Base-by-base conservation (phyloP, 2,329 filamentous ascomycete species). In the Fusarium algeriense region DNA sequence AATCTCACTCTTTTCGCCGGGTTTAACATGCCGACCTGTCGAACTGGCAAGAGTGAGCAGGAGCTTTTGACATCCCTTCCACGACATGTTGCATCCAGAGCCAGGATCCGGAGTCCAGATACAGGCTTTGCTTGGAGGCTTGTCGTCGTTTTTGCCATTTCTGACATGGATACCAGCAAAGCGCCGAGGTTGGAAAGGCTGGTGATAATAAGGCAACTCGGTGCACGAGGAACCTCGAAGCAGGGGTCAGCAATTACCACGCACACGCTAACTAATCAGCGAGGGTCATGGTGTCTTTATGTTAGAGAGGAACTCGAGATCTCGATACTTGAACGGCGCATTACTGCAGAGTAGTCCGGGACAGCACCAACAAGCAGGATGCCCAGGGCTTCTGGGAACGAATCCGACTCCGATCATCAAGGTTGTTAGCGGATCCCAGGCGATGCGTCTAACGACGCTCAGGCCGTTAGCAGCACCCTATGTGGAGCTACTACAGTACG, bases 401-500 rank as follows among this genome's bases (percentile, higher is more conserved):
- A 62, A 37, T 35, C 50, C 60, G 35, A 40, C 35, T 44, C 59
- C 56, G 61, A 70, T 70, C 69, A 72, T 72, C 69, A 72, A 72
- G 69, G 69, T 72, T 58, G 54, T 46, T 28, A 45, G 61, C 58
- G 62, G 58, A 73, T 46, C 70, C 69, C 40, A 30, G 40, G 17
- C 38, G 35, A 73, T 70, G 61, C 48, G 58, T 67, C 55, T 53
- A 66, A 56, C 28, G 57, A 62, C 69, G 65, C 65, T 70, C 69
- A 71, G 69, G 46, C 69, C 64, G 66, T 62, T 62, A 69, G 69
- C 52, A 71, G 64, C 60, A 61, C 40, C 45, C 43, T 32, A 64
- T 67, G 69, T 73, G 69, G 69, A 73, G 65, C 52, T 54, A 50
- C 56, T 63, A 53, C 44, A 19, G 45, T 40, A 66, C 46, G 38